Conservation (phyloP, 2,329 filamentous ascomycete species). For the Sclerotinia glacialis region DNA sequence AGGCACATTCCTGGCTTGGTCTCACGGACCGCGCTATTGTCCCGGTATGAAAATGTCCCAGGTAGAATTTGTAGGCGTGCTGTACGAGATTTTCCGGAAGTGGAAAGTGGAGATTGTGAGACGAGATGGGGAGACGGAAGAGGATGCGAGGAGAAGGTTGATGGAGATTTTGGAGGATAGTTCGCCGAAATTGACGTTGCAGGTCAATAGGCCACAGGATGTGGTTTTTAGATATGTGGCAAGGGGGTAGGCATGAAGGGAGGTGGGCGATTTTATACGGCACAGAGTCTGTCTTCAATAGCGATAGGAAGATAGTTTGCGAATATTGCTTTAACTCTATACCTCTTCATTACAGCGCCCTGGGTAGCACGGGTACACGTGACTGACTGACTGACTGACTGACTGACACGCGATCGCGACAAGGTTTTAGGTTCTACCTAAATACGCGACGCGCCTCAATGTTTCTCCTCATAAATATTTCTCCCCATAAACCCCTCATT, state of each 20-base stretch:
- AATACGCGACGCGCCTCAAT: not conserved
- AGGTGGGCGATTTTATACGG: not conserved
- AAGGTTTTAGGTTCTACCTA: not conserved
- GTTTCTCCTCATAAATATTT: not conserved
- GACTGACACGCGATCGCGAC: not conserved
- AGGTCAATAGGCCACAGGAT: conserved; percentile 23
- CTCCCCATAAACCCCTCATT: not conserved
- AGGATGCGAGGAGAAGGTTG: conserved; percentile 22
- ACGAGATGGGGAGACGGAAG: not conserved
- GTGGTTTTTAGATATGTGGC: not conserved
- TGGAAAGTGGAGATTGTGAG: conserved; percentile 21
- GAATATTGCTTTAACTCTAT: not conserved
- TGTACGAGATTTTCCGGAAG: conserved; percentile 21
- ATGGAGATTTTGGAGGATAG: conserved; percentile 24
- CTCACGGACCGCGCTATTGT: conserved; percentile 36
- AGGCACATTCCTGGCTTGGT: conserved; percentile 36
- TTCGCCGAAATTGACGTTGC: conserved; percentile 22
- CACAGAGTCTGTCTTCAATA: not conserved
- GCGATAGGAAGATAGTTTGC: not conserved
- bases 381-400: not conserved
- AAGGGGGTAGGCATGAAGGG: not conserved
- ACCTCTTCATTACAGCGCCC: too few relatives aligned
- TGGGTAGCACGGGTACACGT: not conserved
- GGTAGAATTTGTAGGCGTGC: conserved; percentile 37
- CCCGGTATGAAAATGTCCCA: conserved; percentile 39